Evolutionary conservation across 768 basidiomycete genomes (phyloP).

Genomic region (Lanmaoa rubissima): DNA sequence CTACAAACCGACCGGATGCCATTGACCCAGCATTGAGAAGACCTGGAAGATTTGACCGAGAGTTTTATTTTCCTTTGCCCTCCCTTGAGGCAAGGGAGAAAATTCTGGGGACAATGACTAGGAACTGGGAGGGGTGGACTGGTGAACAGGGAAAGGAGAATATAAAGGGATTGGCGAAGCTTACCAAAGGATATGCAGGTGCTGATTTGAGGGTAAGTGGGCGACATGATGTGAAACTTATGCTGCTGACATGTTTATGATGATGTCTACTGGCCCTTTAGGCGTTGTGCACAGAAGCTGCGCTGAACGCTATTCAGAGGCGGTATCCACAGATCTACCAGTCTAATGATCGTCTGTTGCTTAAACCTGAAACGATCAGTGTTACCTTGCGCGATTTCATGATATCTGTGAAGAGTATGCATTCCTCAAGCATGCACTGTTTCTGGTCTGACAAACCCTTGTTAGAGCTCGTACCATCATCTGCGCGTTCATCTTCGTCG

Average conservation of each 20-base stretch:
- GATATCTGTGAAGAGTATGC: constrained; percentile 92
- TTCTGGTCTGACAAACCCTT: constrained; percentile 6
- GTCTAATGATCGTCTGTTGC: constrained; percentile 76
- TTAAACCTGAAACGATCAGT: constrained; percentile 82
- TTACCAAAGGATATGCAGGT: constrained; percentile 97
- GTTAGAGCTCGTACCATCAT: constrained; percentile 90
- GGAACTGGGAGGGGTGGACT: constrained; percentile 84
- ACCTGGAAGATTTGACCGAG: constrained; percentile 94
- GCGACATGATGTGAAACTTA: neutral
- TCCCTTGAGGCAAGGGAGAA: constrained; percentile 79
- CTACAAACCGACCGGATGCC: constrained; percentile 97
- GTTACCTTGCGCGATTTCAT: constrained; percentile 91
- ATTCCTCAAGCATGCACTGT: neutral
- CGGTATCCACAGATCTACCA: constrained; percentile 98
- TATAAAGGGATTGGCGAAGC: constrained; percentile 68
- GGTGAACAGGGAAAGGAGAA: constrained; percentile 47
- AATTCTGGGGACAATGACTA: constrained; percentile 89
- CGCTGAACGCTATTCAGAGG: constrained; percentile 92
- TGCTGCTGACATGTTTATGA: constrained; percentile 1
- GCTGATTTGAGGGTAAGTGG: constrained; percentile 85
- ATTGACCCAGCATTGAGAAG: constrained; percentile 93
- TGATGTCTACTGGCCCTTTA: constrained; percentile 21
- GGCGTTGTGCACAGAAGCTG: constrained; percentile 97
- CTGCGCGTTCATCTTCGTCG: constrained; percentile 86
- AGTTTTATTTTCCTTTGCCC: constrained; percentile 96